phyloP scores from a whole-genome alignment of 495 filamentous ascomycete genomes.

The Penicillium taxi region DNA sequence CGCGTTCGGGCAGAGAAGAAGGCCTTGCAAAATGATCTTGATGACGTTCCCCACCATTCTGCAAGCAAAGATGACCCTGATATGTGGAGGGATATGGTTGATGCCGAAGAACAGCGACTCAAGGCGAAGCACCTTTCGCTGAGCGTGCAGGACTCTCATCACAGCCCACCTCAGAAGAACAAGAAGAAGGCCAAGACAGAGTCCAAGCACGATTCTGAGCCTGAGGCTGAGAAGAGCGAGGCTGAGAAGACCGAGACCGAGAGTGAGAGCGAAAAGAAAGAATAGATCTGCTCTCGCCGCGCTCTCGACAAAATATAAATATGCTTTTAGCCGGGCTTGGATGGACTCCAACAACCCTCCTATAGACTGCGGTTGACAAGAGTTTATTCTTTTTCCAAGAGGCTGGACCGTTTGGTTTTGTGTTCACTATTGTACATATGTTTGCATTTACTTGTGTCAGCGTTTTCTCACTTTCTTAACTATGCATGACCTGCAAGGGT shows the following conservation, averaged over 20 bases:
- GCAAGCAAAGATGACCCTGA: constrained; percentile 62
- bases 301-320: too few relatives aligned
- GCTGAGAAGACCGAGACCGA: constrained; percentile 9
- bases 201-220: constrained; percentile 7
- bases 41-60: constrained; percentile 66
- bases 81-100: constrained; percentile 86
- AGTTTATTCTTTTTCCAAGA: constrained; percentile 6
- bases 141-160: constrained; percentile 24
- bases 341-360: too few relatives aligned
- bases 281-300: too few relatives aligned
- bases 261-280: constrained; percentile 2
- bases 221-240: constrained; percentile 5
- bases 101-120: constrained; percentile 62
- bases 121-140: constrained; percentile 47
- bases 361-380: not conserved
- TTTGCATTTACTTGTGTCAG: constrained; percentile 7
- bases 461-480: constrained; percentile 8
- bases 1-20: constrained; percentile 54
- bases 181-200: constrained; percentile 10
- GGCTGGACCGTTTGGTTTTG: constrained; percentile 8
- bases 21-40: constrained; percentile 53
- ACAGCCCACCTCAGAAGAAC: constrained; percentile 9
- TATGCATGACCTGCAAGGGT: not conserved
- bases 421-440: constrained; percentile 9
- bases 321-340: too few relatives aligned